Evolutionary conservation across 768 basidiomycete genomes (phyloP).

Genomic region (Auricularia sp.): DNA sequence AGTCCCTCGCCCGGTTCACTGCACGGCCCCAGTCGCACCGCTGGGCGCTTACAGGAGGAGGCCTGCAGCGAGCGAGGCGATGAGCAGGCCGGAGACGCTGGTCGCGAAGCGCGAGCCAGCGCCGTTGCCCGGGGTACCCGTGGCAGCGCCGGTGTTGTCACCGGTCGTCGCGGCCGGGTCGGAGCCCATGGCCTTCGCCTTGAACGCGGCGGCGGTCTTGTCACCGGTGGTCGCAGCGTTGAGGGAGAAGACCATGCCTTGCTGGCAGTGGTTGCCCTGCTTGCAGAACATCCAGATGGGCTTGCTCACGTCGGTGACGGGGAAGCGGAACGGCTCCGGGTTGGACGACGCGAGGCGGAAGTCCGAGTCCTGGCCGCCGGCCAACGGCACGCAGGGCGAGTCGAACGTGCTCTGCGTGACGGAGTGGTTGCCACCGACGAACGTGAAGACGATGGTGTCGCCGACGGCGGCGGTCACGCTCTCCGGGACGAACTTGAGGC

Average conservation of each 20-base stretch:
- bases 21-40: not conserved
- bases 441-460: not conserved
- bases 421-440: slow-evolving; percentile 21
- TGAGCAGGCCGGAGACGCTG: not conserved
- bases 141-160: not conserved
- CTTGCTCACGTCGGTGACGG: slow-evolving; percentile 34
- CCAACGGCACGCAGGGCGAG: slow-evolving; percentile 37
- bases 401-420: slow-evolving; percentile 49
- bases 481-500: slow-evolving; percentile 11
- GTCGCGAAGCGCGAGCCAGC: not conserved
- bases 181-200: slow-evolving; percentile 19
- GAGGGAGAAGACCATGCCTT: slow-evolving; percentile 40
- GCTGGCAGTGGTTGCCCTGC: slow-evolving; percentile 34
- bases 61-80: not conserved
- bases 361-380: slow-evolving; percentile 47
- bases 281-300: slow-evolving; percentile 57
- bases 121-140: not conserved
- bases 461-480: slow-evolving; percentile 10
- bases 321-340: slow-evolving; percentile 37
- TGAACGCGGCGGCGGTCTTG: slow-evolving; percentile 29
- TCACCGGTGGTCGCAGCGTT: slow-evolving; percentile 36
- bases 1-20: not conserved
- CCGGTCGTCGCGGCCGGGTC: not conserved
- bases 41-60: not conserved
- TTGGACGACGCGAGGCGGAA: slow-evolving; percentile 26